Evolutionary conservation across 495 filamentous ascomycete genomes (phyloP), one percentile per base, ranked within the genome.

Genomic region (Bryoglossum gracile): DNA sequence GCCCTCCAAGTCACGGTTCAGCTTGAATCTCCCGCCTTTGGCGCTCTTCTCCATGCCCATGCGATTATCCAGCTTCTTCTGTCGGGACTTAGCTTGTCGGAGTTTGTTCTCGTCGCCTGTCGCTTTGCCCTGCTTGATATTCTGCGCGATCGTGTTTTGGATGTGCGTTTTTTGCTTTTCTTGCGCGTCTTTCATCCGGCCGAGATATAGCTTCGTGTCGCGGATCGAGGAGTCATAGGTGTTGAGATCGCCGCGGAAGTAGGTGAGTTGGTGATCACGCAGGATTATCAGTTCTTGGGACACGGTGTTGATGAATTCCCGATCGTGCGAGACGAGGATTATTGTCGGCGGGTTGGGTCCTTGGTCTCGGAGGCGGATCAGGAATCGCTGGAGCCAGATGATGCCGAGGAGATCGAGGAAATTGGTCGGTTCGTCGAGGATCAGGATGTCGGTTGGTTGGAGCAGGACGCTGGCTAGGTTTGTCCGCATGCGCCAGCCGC

Each of bases 361-460:
- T 11, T 65, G 50, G 18, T 69, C 64, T 23, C 58, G 57, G 10
- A 85, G 60, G 24, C 70, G 65, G 28, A 72, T 65, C 17, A 90
- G 75, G 53, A 86, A 82, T 5, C 69, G 72, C 60, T 94, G 79
- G 1, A 94, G 74, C 87, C 87, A 94, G 22, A 91, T 75, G 18
- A 91, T 84, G n/a, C 82, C 82, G 0, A 86, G 71, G 0, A 94
- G 73, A 59, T 94, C 87, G 1, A 91, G 70, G 61, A 84, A 90
- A 60, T 91, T 91, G 42, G 87, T 91, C 3, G 87, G 87, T 57
- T 94, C 87, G 68, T 94, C 87, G 14, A 94, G 80, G 40, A 94
- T 83, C 54, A 91, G 72, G 40, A 91, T 78, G 54, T 90, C 84
- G 0, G 83, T 74, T n/a, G 78, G 70, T 55, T 86, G 80, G 3